Conservation (phyloP, 2,329 filamentous ascomycete species). For the Dryadomyces quercus-mongolicae region DNA sequence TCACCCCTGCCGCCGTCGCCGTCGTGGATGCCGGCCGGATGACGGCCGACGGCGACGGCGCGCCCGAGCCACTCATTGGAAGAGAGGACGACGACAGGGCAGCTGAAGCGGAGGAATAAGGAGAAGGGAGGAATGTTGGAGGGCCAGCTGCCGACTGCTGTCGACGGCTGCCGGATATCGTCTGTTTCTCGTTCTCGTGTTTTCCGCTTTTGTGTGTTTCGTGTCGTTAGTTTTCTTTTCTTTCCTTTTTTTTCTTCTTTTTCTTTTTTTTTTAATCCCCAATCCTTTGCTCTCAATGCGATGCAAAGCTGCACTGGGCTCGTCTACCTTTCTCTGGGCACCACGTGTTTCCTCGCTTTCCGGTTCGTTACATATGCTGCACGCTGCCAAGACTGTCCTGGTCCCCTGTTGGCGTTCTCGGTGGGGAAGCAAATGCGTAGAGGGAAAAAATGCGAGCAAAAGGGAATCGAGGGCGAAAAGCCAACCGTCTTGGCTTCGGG, state of each 20-base stretch:
- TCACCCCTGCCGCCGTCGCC: neutral
- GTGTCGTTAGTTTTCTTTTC: neutral
- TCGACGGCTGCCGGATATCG: too few species aligned
- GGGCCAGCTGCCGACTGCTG: too few species aligned
- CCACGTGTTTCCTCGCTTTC: neutral
- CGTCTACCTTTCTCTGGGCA: neutral
- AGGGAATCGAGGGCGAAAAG: neutral
- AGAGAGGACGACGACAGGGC: neutral
- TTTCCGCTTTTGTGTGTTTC: neutral
- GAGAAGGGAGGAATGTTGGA: too few species aligned
- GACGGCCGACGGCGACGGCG: slow-evolving; percentile 6
- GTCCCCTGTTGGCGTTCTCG: neutral
- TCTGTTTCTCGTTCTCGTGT: too few species aligned
- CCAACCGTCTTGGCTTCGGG: neutral
- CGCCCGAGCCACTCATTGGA: slow-evolving; percentile 8
- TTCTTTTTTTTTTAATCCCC: neutral
- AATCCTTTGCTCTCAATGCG: too few species aligned
- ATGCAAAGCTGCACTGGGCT: too few species aligned
- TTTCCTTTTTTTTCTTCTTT: neutral
- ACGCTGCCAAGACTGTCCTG: neutral
- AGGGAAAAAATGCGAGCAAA: neutral
- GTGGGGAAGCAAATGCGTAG: neutral
- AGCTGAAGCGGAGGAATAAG: too few species aligned
- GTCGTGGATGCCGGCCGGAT: neutral
- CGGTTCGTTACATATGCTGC: neutral